These are phyloP conservation scores for Parsonsia alboflavescens DNA, from an alignment of 257 asterid genomes.

Conservation along the genomic window DNA sequence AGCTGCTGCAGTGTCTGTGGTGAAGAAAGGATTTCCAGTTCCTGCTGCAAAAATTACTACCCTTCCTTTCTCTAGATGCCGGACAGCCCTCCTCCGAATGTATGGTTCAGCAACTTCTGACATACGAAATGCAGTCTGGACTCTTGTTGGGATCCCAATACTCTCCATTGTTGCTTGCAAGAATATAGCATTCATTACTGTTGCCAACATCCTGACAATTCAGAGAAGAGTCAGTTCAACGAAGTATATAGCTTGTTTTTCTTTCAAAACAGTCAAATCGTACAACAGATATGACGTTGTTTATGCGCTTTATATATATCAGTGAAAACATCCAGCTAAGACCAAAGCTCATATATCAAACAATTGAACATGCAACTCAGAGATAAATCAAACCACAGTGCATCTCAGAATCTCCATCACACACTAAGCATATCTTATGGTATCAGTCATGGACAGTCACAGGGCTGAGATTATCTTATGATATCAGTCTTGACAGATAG, in stretches of 20 bases:
- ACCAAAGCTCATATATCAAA: neutral
- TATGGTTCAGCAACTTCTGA: slow-evolving; percentile 99
- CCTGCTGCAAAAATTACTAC: slow-evolving; percentile 98
- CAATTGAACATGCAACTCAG: neutral
- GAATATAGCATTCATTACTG: slow-evolving; percentile 96
- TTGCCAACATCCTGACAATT: slow-evolving; percentile 82
- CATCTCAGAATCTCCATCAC: neutral
- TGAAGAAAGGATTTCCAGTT: slow-evolving; percentile 97
- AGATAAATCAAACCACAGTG: neutral
- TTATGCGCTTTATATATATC: neutral
- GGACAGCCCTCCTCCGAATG: slow-evolving; percentile 85
- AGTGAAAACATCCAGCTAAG: neutral
- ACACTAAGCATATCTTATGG: too few relatives aligned
- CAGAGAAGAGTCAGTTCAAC: neutral
- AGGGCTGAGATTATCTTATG: too few relatives aligned
- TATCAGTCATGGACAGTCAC: too few relatives aligned
- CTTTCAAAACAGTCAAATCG: neutral
- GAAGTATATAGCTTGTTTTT: neutral
- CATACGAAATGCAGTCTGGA: slow-evolving; percentile 98
- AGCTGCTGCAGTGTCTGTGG: slow-evolving; percentile 99
- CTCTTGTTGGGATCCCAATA: slow-evolving; percentile 94
- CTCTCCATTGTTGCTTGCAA: slow-evolving; percentile 99
- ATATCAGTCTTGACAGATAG: too few relatives aligned
- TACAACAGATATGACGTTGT: neutral
- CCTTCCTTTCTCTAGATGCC: slow-evolving; percentile 97